phyloP scores from a whole-genome alignment of 805 yeast genomes.

The Candida oleophila region DNA sequence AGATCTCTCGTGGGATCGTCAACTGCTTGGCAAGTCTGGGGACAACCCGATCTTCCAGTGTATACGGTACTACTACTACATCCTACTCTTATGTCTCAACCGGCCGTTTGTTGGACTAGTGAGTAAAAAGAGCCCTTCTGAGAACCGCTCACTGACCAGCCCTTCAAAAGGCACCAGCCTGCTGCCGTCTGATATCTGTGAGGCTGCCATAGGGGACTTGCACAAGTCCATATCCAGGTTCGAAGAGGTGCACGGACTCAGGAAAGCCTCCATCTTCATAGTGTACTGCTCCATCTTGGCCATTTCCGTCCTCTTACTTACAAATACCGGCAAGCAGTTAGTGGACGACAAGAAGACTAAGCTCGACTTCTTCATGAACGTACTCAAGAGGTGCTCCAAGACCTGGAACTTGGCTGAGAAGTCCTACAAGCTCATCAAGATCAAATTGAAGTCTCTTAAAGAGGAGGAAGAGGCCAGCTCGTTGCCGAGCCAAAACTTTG shows the following conservation, averaged over 20 bases:
- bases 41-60: slow-evolving; percentile 54
- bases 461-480: background rate
- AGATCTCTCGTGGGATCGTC: slow-evolving; percentile 49
- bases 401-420: slow-evolving; percentile 50
- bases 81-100: slow-evolving; percentile 56
- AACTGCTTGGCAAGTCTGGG: slow-evolving; percentile 38
- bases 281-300: slow-evolving; percentile 48
- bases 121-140: background rate
- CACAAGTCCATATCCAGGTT: slow-evolving; percentile 38
- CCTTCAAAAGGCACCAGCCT: slow-evolving; percentile 8
- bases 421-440: slow-evolving; percentile 40
- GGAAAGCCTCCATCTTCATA: slow-evolving; percentile 44
- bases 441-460: slow-evolving; percentile 23
- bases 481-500: background rate
- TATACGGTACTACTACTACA: slow-evolving; percentile 57
- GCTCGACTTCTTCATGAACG: slow-evolving; percentile 39
- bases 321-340: slow-evolving; percentile 27
- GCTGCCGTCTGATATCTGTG: slow-evolving; percentile 33
- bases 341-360: slow-evolving; percentile 23
- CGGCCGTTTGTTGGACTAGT: slow-evolving; percentile 54
- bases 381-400: slow-evolving; percentile 39
- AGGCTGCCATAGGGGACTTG: slow-evolving; percentile 42
- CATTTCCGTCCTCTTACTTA: slow-evolving; percentile 39
- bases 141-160: slow-evolving; percentile 13
- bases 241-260: slow-evolving; percentile 36